phyloP scores from a whole-genome alignment of 2,329 filamentous ascomycete species.

The Raffaelea ambrosiae region DNA sequence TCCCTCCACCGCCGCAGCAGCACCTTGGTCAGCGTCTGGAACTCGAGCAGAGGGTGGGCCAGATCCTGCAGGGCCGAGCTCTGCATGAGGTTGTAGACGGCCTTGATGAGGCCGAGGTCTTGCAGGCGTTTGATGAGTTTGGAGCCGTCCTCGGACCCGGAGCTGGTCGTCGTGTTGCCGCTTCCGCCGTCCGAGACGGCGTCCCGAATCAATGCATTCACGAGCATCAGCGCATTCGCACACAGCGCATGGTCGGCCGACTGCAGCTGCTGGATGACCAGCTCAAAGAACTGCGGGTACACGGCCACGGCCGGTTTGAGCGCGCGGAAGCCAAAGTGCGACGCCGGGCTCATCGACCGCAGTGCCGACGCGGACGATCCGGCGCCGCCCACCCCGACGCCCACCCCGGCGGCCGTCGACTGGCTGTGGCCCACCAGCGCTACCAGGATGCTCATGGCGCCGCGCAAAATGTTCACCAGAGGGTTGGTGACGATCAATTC shows the following conservation, averaged over 20 bases:
- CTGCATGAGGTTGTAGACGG: constrained; percentile 90
- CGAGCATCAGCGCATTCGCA: constrained; percentile 87
- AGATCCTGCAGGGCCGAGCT: constrained; percentile 85
- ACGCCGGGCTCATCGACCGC: constrained; percentile 29
- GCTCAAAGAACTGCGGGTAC: constrained; percentile 89
- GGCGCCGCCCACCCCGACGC: no score
- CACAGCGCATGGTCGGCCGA: constrained; percentile 93
- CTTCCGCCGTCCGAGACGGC: constrained; percentile 63
- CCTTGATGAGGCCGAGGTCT: constrained; percentile 85
- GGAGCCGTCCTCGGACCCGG: constrained; percentile 67
- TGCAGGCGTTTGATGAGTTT: constrained; percentile 91
- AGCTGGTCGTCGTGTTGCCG: no score
- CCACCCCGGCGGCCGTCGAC: constrained; percentile 38
- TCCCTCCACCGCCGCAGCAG: constrained; percentile 82
- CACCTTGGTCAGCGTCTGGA: constrained; percentile 84
- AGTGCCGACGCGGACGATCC: constrained; percentile 6
- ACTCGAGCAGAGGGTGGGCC: constrained; percentile 83
- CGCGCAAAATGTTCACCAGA: constrained; percentile 91
- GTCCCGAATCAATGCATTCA: constrained; percentile 92
- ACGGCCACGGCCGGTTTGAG: constrained; percentile 86
- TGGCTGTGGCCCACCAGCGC: constrained; percentile 85
- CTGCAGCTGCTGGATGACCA: constrained; percentile 83
- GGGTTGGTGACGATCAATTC: constrained; percentile 92
- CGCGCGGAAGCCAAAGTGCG: constrained; percentile 78
- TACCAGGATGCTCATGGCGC: constrained; percentile 93